Evolutionary conservation across 1,139 yeast genomes (phyloP).

Genomic region (Blastobotrys raffinosifermentans): DNA sequence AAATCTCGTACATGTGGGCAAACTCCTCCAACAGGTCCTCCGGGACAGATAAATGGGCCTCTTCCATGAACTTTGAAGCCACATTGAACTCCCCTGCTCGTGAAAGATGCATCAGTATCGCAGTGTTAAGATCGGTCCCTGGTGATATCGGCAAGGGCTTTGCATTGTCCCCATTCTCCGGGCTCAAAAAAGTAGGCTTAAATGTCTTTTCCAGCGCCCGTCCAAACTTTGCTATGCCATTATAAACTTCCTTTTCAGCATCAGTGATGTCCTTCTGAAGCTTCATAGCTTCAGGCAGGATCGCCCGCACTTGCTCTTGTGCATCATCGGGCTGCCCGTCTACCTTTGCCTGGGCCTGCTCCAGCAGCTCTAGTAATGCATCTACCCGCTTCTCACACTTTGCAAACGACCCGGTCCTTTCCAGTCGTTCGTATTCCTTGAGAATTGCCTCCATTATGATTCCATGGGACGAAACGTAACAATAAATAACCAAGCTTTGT

Average conservation of each 20-base stretch:
- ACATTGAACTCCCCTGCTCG: slow-evolving; percentile 41
- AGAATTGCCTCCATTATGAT: slow-evolving; percentile 26
- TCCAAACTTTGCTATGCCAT: slow-evolving; percentile 30
- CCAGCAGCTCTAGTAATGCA: slow-evolving; percentile 25
- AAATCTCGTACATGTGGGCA: slow-evolving; percentile 33
- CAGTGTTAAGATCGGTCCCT: slow-evolving; percentile 30
- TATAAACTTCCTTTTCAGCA: slow-evolving; percentile 30
- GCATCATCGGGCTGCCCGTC: slow-evolving; percentile 7
- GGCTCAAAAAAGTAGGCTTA: slow-evolving; percentile 15
- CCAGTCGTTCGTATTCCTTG: slow-evolving; percentile 26
- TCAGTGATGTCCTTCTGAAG: slow-evolving; percentile 15
- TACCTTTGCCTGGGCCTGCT: slow-evolving; percentile 20
- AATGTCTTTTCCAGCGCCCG: slow-evolving; percentile 31
- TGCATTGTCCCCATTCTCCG: slow-evolving; percentile 26
- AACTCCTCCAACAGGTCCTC: slow-evolving; percentile 32
- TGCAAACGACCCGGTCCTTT: slow-evolving; percentile 26
- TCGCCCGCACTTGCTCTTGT: background rate
- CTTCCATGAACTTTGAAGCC: slow-evolving; percentile 31
- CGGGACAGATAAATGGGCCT: slow-evolving; percentile 31
- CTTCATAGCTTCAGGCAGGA: slow-evolving; percentile 1
- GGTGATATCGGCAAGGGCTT: slow-evolving; percentile 23
- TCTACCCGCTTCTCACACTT: slow-evolving; percentile 29
- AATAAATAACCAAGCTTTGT: too few species aligned
- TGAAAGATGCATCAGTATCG: slow-evolving; percentile 41
- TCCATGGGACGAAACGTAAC: background rate